Percentiles rank a stretch among this genome's conserved stretches.
Evolutionary conservation across 495 filamentous ascomycete species (phyloP).

Genomic region (Arthonia radiata): DNA sequence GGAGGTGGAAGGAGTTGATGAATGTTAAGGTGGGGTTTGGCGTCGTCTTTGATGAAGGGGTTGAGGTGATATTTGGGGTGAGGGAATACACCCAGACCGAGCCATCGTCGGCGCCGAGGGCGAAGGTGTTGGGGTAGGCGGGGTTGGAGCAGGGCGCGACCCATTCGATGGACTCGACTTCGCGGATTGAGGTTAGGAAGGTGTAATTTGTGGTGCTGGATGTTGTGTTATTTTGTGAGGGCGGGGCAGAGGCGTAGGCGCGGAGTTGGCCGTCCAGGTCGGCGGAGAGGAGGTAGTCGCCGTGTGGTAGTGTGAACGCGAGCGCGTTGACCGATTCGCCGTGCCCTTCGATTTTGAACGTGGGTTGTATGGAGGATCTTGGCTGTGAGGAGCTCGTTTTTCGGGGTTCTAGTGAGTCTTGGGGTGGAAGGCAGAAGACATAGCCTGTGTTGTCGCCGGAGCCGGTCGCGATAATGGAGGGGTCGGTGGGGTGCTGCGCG

Average conservation of each 20-base stretch:
- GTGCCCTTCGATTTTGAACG: conserved; percentile 60
- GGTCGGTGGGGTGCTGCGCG: conserved; percentile 63
- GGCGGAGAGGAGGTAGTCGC: conserved; percentile 63
- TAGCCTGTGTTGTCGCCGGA: conserved; percentile 67
- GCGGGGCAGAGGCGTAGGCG: conserved; percentile 17
- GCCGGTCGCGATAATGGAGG: conserved; percentile 62
- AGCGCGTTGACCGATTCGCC: conserved; percentile 75
- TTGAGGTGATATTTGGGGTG: conserved; percentile 32
- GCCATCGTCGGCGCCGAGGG: conserved; percentile 78
- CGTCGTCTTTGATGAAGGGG: too few species aligned
- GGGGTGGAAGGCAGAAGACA: conserved; percentile 46
- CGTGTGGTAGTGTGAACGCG: conserved; percentile 56
- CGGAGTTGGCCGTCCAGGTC: conserved; percentile 61
- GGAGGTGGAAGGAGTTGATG: conserved; percentile 71
- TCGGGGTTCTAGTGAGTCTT: conserved; percentile 24
- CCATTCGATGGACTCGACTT: conserved; percentile 94
- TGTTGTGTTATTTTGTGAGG: conserved; percentile 5
- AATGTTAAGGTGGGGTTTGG: too few species aligned
- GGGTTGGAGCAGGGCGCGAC: conserved; percentile 46
- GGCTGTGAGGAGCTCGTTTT: conserved; percentile 35
- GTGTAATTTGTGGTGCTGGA: conserved; percentile 23
- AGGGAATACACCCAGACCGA: conserved; percentile 85
- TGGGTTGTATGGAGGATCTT: conserved; percentile 30
- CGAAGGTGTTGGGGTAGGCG: conserved; percentile 53
- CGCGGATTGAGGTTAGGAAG: conserved; percentile 45